These are phyloP conservation scores for Penicillium atrosanguineum DNA, from an alignment of 495 filamentous ascomycete species.

Conservation along the genomic window DNA sequence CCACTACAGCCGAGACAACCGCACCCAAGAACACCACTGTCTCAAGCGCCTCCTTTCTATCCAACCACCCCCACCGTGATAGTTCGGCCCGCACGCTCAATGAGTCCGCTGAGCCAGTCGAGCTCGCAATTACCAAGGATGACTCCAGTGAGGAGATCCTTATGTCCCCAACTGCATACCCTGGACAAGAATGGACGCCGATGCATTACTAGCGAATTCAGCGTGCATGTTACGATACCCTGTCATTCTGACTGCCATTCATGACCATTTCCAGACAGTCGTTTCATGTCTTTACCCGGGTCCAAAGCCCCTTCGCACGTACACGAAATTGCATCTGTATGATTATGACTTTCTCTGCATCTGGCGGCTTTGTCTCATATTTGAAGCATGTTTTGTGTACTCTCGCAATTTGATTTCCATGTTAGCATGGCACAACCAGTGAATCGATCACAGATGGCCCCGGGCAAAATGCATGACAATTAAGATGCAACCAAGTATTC, in stretches of 20 bases:
- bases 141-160: slow-evolving; percentile 54
- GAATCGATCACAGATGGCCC: too few species aligned
- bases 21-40: slow-evolving; percentile 7
- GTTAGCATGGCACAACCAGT: too few species aligned
- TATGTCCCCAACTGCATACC: slow-evolving; percentile 79
- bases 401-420: background rate
- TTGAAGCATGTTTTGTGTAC: background rate
- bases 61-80: slow-evolving; percentile 26
- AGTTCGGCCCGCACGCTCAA: slow-evolving; percentile 23
- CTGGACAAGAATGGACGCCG: slow-evolving; percentile 81
- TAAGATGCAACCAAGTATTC: too few species aligned
- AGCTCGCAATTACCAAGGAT: slow-evolving; percentile 42
- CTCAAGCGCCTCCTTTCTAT: slow-evolving; percentile 6
- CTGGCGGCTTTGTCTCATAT: background rate
- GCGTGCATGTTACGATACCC: slow-evolving; percentile 15
- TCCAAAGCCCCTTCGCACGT: background rate
- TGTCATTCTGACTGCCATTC: slow-evolving; percentile 13
- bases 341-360: background rate
- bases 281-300: background rate
- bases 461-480: too few species aligned
- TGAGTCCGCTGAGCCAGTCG: slow-evolving; percentile 26
- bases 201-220: slow-evolving; percentile 18
- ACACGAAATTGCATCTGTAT: background rate
- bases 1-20: background rate
- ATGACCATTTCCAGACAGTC: background rate